A percentile compares a stretch with the other conserved stretches of the same genome.
Evolutionary conservation across 352 stramenopile genomes (phyloP).

Genomic region (Phytophthora pistaciae): DNA sequence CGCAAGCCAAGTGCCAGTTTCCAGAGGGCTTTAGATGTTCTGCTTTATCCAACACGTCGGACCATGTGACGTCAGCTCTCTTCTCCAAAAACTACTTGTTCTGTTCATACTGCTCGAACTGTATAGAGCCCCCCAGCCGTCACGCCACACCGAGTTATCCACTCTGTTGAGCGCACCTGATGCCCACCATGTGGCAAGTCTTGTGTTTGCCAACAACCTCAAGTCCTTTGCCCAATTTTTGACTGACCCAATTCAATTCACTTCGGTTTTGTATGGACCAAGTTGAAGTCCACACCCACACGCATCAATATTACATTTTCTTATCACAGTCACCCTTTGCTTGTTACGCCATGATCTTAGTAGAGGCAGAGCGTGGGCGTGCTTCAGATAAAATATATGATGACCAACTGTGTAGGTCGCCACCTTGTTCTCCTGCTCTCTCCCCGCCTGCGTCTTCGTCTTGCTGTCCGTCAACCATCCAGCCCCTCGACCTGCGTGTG

Average conservation of each 20-base stretch:
- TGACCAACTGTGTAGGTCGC: conserved; percentile 18
- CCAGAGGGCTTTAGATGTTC: neutral
- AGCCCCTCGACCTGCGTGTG: neutral
- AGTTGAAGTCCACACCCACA: conserved; percentile 22
- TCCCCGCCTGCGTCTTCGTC: conserved; percentile 3
- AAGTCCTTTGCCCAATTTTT: conserved; percentile 4
- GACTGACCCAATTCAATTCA: neutral
- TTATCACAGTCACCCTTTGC: conserved; percentile 17
- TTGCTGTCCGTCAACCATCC: conserved; percentile 16
- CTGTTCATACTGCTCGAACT: no score
- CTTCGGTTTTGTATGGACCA: conserved; percentile 6
- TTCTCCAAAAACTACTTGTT: no score
- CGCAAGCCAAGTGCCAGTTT: neutral
- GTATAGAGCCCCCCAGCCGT: conserved; percentile 9
- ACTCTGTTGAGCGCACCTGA: conserved; percentile 12
- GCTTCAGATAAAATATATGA: conserved; percentile 17
- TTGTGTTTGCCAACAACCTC: conserved; percentile 10
- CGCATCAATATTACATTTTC: conserved; percentile 1
- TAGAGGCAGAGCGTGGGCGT: conserved; percentile 18
- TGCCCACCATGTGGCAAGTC: conserved; percentile 10
- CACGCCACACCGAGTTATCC: neutral
- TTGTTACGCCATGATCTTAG: conserved; percentile 8
- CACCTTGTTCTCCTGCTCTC: conserved; percentile 13
- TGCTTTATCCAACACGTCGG: neutral
- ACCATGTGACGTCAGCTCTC: no score